phyloP scores from a whole-genome alignment of 306 rosid species.

The Corylus americana region DNA sequence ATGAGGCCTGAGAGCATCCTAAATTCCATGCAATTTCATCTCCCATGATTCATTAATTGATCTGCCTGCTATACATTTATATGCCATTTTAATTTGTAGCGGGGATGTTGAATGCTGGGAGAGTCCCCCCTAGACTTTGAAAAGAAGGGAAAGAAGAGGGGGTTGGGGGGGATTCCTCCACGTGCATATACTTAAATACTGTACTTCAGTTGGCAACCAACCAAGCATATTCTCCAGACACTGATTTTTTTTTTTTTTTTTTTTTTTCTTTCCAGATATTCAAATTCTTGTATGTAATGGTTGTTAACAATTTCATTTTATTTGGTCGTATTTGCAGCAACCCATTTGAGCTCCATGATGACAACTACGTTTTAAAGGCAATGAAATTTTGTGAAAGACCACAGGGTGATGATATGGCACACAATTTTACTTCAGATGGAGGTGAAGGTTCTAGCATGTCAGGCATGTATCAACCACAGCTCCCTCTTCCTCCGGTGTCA shows the following conservation, averaged over 20 bases:
- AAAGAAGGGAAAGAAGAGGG: too few species aligned
- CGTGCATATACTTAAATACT: too few species aligned
- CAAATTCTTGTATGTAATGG: background rate
- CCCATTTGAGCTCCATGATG: constrained; percentile 97
- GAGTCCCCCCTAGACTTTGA: background rate
- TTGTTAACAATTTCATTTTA: background rate
- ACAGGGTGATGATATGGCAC: constrained; percentile 45
- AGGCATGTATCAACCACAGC: constrained; percentile 58
- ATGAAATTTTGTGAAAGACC: constrained; percentile 79
- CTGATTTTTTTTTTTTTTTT: background rate
- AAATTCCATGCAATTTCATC: constrained; percentile 2
- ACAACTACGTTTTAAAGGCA: constrained; percentile 84
- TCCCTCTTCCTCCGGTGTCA: constrained; percentile 47
- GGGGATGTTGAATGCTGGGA: constrained; percentile 1
- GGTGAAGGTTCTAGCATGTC: constrained; percentile 81
- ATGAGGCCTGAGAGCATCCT: constrained; percentile 1
- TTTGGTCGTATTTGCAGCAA: constrained; percentile 52
- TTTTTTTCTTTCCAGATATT: background rate
- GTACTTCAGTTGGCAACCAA: background rate
- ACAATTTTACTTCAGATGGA: constrained; percentile 50
- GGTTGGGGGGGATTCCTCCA: too few species aligned
- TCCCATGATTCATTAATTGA: background rate
- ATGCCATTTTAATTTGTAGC: background rate
- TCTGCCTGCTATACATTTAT: background rate
- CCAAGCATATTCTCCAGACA: background rate